Percentiles rank a stretch among this genome's conserved stretches.
Conservation (phyloP, 495 filamentous ascomycete species). For the Xylaria scruposa region DNA sequence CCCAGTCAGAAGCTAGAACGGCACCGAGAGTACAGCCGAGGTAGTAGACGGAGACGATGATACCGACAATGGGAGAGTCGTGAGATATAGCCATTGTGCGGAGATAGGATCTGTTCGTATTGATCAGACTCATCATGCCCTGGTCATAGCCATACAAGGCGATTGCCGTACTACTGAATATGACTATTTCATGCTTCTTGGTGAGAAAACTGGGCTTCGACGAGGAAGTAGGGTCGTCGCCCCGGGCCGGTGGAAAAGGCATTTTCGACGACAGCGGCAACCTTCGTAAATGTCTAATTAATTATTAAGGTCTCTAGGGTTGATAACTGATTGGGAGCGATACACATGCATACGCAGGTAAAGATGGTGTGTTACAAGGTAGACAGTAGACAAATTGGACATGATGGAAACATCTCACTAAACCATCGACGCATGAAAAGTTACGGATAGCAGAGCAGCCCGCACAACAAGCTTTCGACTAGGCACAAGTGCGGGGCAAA, state of each 20-base stretch:
- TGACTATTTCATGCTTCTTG: constrained; percentile 54
- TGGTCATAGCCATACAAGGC: constrained; percentile 65
- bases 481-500: not conserved
- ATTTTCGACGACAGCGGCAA: not conserved
- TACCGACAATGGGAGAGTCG: constrained; percentile 56
- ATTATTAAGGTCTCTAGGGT: not conserved
- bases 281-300: not conserved
- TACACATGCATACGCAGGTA: not conserved
- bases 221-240: not conserved
- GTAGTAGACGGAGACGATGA: constrained; percentile 67
- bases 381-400: not conserved
- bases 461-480: not conserved
- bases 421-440: not conserved
- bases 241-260: constrained; percentile 23
- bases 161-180: constrained; percentile 64
- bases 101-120: constrained; percentile 63
- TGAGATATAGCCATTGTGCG: constrained; percentile 58
- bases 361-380: not conserved
- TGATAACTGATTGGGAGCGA: not conserved
- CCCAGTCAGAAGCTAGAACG: constrained; percentile 54
- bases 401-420: not conserved
- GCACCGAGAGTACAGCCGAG: constrained; percentile 62
- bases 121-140: constrained; percentile 67
- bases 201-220: constrained; percentile 24
- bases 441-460: no score